Base-by-base conservation (phyloP, 352 stramenopile species). In the Phytopythium chamaehyphon region DNA sequence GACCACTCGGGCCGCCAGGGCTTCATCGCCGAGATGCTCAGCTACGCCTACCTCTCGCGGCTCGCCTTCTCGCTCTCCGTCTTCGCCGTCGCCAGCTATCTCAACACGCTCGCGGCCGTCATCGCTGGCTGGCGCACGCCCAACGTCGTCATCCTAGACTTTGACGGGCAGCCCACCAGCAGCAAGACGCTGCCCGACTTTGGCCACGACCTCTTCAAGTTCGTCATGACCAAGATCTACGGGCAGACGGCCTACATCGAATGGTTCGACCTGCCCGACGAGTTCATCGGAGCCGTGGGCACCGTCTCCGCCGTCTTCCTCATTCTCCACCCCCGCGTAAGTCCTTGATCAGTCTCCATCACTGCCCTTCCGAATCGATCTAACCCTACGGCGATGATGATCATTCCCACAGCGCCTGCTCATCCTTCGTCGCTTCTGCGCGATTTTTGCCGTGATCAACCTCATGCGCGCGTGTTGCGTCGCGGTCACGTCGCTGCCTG, bases 11-110 rank as follows among this genome's bases (percentile, higher is more conserved):
- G 62, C 0, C 81, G 77, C 18, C 79, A 91, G 62, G 84, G 84
- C 24, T 94, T 94, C 61, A 87, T 93, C 56, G 70, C 73, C 42
- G 82, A 94, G 68, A 94, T 94, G 84, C 70, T 93, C 47, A 93
- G 82, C 72, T 89, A 83, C 55, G 78, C 83, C 16, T 94, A 94
- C 59, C 69, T 94, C 19, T 93, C 82, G 31, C 71, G 84, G 3
- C 73, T 94, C 31, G 82, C 76, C 15, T 90, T 93, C 52, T 88
- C 84, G 39, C 65, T 91, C 55, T 74, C 59, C 4, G 67, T 92
- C 42, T 88, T 91, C 52, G 63, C 74, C 15, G 66, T 92, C 24
- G 79, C 84, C 15, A 90, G 81, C 44, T 94, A 94, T 33, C 59
- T 94, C 23, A 94, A 94, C 50, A 86, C 82, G 22, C 57, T 94